Base-by-base conservation (phyloP, 2,329 filamentous ascomycete species). In the Pestalotiopsis sp. region DNA sequence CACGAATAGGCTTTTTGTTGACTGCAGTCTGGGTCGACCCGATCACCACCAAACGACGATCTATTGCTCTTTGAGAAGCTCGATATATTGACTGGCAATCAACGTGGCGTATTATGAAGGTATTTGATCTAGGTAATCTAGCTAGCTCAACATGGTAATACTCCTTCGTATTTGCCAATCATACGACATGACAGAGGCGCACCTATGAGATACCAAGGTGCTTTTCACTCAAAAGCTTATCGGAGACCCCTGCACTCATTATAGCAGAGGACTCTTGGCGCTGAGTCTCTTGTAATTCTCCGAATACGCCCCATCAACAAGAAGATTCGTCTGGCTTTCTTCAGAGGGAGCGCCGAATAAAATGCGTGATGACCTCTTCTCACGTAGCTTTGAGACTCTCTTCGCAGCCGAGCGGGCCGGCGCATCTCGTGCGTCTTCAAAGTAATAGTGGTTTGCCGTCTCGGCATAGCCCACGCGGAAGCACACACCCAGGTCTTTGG, bases 251-350 rank as follows among this genome's bases (percentile, higher is more conserved):
- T n/a, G 45, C 20, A 6, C 6, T 17, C 23, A 12, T 41, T 36
- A 65, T 27, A 65, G 41, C 62, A 65, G 23, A 27, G 62, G 62
- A 17, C 27, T 23, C 20, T 52, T 45, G 20, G 62, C 27, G 20
- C 62, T 65, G 38, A 65, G 23, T 27, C 62, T 45, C 62, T 65
- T 65, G 20, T 65, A 65, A 31, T 39, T 65, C 12, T 52, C 27
- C 11, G 62, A 23, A 23, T 65, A 65, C 20, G 62, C 41, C 23
- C 62, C 39, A 13, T 65, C 62, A 25, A 23, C 62, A 5, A 49
- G 62, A 17, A 65, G 27, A 31, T 49, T 27, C 9, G 38, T 13
- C 41, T 65, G 62, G 27, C 41, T 27, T 5, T 39, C 27, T 13
- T 39, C 41, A n/a, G 62, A 23, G 0, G 14, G 5, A 17, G 13